Evolutionary conservation across 2,329 filamentous ascomycete species (phyloP).

Genomic region (Byssothecium circinans): DNA sequence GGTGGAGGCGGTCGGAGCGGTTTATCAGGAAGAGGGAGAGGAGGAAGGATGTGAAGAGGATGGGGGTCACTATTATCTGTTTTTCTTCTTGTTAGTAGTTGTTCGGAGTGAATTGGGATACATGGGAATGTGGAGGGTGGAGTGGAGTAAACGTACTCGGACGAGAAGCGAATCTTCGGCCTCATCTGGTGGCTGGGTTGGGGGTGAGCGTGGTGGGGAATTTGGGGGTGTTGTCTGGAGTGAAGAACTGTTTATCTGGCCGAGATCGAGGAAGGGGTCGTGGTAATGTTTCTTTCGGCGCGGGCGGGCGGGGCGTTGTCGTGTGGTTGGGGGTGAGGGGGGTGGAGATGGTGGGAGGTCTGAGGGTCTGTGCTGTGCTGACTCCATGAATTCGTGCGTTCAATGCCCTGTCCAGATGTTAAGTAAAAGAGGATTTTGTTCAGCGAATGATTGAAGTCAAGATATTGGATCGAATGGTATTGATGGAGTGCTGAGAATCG

Average conservation of each 20-base stretch:
- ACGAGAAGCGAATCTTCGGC: conserved; percentile 27
- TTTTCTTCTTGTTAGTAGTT: not conserved
- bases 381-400: not conserved
- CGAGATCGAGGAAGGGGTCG: conserved; percentile 38
- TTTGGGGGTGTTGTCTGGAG: conserved; percentile 20
- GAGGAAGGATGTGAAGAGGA: conserved; percentile 66
- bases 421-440: no score
- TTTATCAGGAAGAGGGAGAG: conserved; percentile 67
- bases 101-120: not conserved
- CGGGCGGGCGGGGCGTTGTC: no score
- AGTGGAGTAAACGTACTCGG: no score
- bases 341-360: conserved; percentile 28
- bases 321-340: conserved; percentile 27
- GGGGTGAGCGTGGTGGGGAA: conserved; percentile 21
- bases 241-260: conserved; percentile 5
- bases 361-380: not conserved
- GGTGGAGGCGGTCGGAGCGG: conserved; percentile 34
- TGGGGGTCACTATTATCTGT: conserved; percentile 60
- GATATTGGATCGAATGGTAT: no score
- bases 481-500: no score
- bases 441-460: no score
- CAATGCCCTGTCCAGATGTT: no score
- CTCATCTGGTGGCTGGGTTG: conserved; percentile 10
- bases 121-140: no score
- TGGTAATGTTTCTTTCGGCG: conserved; percentile 18